phyloP scores from a whole-genome alignment of 2,329 filamentous ascomycete genomes.

The Lasiodiplodia gonubiensis region DNA sequence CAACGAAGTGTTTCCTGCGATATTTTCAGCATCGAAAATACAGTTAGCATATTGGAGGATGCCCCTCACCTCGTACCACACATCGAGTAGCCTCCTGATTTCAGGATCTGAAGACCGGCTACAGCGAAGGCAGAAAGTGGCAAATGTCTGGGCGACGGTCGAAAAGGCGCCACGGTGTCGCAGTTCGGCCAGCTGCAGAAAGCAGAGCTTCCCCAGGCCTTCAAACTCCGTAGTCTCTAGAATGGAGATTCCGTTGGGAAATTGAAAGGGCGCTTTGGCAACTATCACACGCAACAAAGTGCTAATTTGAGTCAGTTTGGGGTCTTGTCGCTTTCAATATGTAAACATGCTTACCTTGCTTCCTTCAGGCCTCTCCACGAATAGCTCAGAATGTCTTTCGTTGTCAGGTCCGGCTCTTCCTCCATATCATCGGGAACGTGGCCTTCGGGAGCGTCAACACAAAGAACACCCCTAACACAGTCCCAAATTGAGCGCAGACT shows the following conservation, averaged over 20 bases:
- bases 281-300: constrained; percentile 65
- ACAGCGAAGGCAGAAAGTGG: constrained; percentile 74
- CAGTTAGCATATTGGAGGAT: background rate
- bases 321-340: background rate
- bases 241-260: constrained; percentile 31
- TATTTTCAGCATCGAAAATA: background rate
- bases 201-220: constrained; percentile 73
- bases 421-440: constrained; percentile 79
- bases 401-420: constrained; percentile 72
- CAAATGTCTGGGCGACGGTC: constrained; percentile 88
- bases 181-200: constrained; percentile 80
- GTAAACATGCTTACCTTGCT: constrained; percentile 67
- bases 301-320: constrained; percentile 52
- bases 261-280: constrained; percentile 44
- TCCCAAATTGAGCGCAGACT: constrained; percentile 76
- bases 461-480: constrained; percentile 77
- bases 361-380: constrained; percentile 96
- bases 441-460: constrained; percentile 93
- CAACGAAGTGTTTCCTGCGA: constrained; percentile 67
- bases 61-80: constrained; percentile 67
- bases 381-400: constrained; percentile 90
- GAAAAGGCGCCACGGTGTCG: constrained; percentile 93
- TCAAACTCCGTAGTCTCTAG: constrained; percentile 60
- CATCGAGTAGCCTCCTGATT: constrained; percentile 58
- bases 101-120: constrained; percentile 56